These are phyloP conservation scores for Fusarium tupiense DNA, from an alignment of 2,329 filamentous ascomycete species.

Conservation along the genomic window DNA sequence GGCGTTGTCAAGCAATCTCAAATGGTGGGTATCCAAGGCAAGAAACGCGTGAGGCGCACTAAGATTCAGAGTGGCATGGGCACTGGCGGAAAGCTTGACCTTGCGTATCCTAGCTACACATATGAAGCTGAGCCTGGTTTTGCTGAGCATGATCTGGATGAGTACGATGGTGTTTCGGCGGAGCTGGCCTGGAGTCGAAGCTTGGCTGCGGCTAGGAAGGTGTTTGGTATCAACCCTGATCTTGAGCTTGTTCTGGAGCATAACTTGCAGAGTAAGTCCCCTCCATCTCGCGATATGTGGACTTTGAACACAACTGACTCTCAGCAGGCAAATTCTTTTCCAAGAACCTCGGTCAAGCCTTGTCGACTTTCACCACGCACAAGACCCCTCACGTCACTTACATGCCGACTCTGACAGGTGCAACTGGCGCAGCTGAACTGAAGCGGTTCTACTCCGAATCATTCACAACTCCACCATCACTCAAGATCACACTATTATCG, in stretches of 20 bases:
- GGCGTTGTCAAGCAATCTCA: constrained; percentile 54
- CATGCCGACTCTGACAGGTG: constrained; percentile 72
- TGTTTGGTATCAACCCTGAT: constrained; percentile 71
- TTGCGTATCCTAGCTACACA: constrained; percentile 53
- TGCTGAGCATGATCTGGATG: constrained; percentile 74
- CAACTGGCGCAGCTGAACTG: constrained; percentile 67
- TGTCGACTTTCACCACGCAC: constrained; percentile 69
- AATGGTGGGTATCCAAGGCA: constrained; percentile 58
- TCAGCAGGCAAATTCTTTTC: constrained; percentile 62
- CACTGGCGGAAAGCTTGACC: constrained; percentile 47
- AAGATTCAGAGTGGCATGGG: constrained; percentile 51
- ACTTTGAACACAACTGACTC: not conserved
- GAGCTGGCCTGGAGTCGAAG: constrained; percentile 76
- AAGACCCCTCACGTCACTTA: constrained; percentile 75
- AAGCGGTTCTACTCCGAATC: constrained; percentile 72
- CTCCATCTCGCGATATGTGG: fast-evolving
- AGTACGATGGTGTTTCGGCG: constrained; percentile 71
- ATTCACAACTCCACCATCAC: constrained; percentile 71
- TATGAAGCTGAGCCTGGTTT: constrained; percentile 70
- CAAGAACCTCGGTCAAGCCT: constrained; percentile 66
- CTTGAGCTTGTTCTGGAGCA: constrained; percentile 73
- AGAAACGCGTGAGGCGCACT: constrained; percentile 48
- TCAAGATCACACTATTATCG: constrained; percentile 68
- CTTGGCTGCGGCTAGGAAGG: constrained; percentile 66
- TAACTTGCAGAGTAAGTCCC: constrained; percentile 65